Evolutionary conservation across 768 basidiomycete genomes (phyloP).

Genomic region (Collybia sordida): DNA sequence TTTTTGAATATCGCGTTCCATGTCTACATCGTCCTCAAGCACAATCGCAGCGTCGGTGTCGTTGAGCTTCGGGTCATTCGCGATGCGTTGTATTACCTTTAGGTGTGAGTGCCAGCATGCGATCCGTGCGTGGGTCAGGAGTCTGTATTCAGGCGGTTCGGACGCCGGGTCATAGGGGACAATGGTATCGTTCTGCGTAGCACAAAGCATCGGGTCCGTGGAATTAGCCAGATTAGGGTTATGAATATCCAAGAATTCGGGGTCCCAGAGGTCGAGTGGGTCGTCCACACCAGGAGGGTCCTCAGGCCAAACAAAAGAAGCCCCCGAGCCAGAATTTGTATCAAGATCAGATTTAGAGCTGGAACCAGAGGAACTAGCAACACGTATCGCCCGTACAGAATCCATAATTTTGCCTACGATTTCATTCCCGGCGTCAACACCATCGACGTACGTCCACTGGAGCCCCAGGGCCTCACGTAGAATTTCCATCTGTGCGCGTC

Average conservation of each 20-base stretch:
- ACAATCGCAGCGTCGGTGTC: slow-evolving; percentile 45
- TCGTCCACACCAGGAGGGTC: no score
- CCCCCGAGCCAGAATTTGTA: slow-evolving; percentile 11
- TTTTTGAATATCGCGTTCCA: slow-evolving; percentile 59
- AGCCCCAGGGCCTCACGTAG: slow-evolving; percentile 48
- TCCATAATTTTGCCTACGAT: slow-evolving; percentile 40
- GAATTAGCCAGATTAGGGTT: no score
- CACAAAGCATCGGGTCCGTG: slow-evolving; percentile 18
- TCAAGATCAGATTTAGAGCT: slow-evolving; percentile 24
- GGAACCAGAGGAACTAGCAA: slow-evolving; percentile 23
- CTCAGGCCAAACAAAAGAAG: no score
- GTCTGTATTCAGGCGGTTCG: slow-evolving; percentile 47
- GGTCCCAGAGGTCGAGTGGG: no score
- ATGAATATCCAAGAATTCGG: no score
- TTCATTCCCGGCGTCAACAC: slow-evolving; percentile 38
- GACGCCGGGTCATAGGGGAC: slow-evolving; percentile 42
- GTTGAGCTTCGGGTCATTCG: slow-evolving; percentile 20
- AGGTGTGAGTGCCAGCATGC: slow-evolving; percentile 61
- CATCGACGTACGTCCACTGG: slow-evolving; percentile 55
- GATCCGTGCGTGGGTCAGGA: slow-evolving; percentile 58
- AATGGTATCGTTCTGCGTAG: slow-evolving; percentile 31
- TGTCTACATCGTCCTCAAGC: slow-evolving; percentile 80
- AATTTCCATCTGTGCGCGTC: slow-evolving; percentile 57
- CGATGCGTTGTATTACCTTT: slow-evolving; percentile 45
- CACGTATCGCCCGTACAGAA: slow-evolving; percentile 40